These are phyloP conservation scores for Sporothrix globosa DNA, from an alignment of 2,329 filamentous ascomycete genomes.

Conservation along the genomic window DNA sequence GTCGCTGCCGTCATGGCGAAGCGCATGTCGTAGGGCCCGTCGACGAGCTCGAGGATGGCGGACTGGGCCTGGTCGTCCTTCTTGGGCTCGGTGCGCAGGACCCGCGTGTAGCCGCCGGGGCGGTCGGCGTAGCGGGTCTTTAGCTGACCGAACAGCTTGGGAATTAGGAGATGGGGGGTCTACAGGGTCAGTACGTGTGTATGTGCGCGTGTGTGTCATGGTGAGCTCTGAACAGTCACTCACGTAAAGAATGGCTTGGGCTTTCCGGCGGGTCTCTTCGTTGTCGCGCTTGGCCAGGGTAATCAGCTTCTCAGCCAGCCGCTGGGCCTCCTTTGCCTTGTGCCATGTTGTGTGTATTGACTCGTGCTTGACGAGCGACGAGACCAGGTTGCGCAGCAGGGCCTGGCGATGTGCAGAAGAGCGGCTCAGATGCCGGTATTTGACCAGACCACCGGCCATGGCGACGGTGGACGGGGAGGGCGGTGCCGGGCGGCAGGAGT, in stretches of 20 bases:
- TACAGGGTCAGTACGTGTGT: constrained; percentile 42
- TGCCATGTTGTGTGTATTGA: constrained; percentile 92
- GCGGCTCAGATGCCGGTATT: constrained; percentile 87
- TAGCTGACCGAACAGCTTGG: constrained; percentile 86
- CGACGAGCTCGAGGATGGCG: constrained; percentile 92
- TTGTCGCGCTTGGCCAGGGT: constrained; percentile 93
- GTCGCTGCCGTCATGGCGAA: constrained; percentile 92
- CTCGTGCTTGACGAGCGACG: constrained; percentile 90
- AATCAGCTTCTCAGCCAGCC: constrained; percentile 90
- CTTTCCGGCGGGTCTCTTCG: constrained; percentile 73
- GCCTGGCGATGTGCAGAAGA: constrained; percentile 86
- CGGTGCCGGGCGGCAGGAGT: constrained; percentile 6
- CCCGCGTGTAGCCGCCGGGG: constrained; percentile 91
- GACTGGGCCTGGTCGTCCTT: constrained; percentile 81
- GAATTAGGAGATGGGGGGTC: constrained; percentile 70
- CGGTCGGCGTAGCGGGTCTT: constrained; percentile 75
- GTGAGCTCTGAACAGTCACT: neutral
- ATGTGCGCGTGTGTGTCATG: neutral
- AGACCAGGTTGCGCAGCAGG: constrained; percentile 92
- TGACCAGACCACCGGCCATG: constrained; percentile 86
- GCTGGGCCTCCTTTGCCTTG: constrained; percentile 96
- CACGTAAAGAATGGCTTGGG: constrained; percentile 85
- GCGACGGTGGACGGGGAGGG: constrained; percentile 34
- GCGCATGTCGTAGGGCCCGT: constrained; percentile 89
- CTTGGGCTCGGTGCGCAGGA: constrained; percentile 86